phyloP scores from a whole-genome alignment of 176 grass and related monocot species.

The Aechmea fasciata region DNA sequence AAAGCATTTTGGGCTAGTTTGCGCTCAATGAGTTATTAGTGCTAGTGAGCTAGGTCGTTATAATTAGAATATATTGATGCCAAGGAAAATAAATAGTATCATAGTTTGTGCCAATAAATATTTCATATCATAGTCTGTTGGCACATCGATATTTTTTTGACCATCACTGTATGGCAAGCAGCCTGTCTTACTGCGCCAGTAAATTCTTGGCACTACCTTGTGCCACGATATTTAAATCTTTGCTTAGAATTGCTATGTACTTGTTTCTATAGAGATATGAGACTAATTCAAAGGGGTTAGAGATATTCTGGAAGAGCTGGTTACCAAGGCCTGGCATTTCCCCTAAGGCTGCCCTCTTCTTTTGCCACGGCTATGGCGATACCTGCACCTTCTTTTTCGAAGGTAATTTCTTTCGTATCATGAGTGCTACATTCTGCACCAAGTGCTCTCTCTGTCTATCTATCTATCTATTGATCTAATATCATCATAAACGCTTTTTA shows the following conservation, averaged over 20 bases:
- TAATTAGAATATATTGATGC: no score
- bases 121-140: no score
- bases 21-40: no score
- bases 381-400: slow-evolving; percentile 98
- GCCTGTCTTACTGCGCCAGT: neutral
- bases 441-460: slow-evolving; percentile 4
- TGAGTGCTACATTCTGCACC: slow-evolving; percentile 14
- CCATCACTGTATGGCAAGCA: no score
- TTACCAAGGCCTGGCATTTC: slow-evolving; percentile 46
- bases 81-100: no score
- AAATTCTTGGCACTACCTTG: slow-evolving; percentile 1
- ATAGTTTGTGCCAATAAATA: no score
- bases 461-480: slow-evolving; percentile 5
- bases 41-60: no score
- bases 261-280: slow-evolving; percentile 50
- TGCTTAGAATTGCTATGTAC: neutral
- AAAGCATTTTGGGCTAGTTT: no score
- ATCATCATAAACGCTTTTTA: neutral
- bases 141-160: no score
- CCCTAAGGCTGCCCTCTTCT: slow-evolving; percentile 79
- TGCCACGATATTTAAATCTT: neutral
- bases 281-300: slow-evolving; percentile 78
- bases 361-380: slow-evolving; percentile 93
- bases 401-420: slow-evolving; percentile 32
- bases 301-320: slow-evolving; percentile 99